These are phyloP conservation scores for Tylopilus felleus DNA, from an alignment of 768 basidiomycete genomes.

Conservation along the genomic window DNA sequence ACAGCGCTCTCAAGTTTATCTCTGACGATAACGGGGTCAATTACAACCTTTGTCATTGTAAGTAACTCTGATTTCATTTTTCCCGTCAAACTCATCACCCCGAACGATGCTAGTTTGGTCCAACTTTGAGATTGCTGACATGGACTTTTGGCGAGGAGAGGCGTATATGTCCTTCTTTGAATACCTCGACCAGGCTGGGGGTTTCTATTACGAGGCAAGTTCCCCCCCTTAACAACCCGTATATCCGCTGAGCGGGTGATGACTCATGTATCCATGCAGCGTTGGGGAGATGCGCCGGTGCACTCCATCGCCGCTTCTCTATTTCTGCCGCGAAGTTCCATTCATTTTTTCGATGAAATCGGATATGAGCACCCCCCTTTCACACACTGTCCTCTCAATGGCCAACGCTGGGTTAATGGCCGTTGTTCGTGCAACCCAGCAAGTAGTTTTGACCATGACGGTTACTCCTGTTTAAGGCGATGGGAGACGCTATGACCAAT, in stretches of 20 bases:
- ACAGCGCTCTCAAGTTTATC: conserved; percentile 59
- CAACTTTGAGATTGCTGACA: conserved; percentile 88
- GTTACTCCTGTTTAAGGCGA: conserved; percentile 25
- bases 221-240: neutral
- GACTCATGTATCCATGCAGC: conserved; percentile 36
- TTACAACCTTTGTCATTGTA: conserved; percentile 68
- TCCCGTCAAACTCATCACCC: neutral
- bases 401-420: conserved; percentile 17
- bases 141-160: conserved; percentile 83
- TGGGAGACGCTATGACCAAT: conserved; percentile 13
- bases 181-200: conserved; percentile 72
- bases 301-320: conserved; percentile 91
- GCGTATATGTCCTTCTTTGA: conserved; percentile 85
- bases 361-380: conserved; percentile 38
- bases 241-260: neutral
- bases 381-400: conserved; percentile 24
- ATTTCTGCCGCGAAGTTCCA: conserved; percentile 81
- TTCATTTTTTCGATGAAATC: conserved; percentile 95
- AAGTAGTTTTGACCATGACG: conserved; percentile 27
- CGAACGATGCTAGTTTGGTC: conserved; percentile 65
- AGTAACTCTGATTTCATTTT: conserved; percentile 15
- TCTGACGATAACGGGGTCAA: conserved; percentile 60
- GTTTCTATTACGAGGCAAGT: conserved; percentile 82
- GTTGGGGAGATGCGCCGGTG: conserved; percentile 93
- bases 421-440: conserved; percentile 26